Conservation (phyloP, 2,329 filamentous ascomycete species). For the Trichoderma atrobrunneum region DNA sequence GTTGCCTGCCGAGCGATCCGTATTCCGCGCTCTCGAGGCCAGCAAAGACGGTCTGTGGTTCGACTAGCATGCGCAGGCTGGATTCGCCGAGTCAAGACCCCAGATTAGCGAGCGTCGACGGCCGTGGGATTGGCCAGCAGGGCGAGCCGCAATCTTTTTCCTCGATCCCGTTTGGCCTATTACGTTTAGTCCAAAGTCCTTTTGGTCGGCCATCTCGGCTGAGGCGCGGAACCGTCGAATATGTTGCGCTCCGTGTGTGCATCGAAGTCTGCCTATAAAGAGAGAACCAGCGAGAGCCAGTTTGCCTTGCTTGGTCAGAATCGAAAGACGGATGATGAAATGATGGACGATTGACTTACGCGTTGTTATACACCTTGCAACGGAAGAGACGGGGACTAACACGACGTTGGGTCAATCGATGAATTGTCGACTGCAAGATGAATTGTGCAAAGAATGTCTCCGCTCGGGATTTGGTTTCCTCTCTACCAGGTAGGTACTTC, state of each 20-base stretch:
- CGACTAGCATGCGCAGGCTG: not conserved
- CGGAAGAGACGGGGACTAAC: not conserved
- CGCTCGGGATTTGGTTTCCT: not conserved
- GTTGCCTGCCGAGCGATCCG: conserved; percentile 15
- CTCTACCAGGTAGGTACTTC: no score
- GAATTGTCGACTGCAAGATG: not conserved
- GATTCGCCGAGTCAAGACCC: not conserved
- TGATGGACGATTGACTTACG: not conserved
- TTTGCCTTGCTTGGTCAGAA: not conserved
- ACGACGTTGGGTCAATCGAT: not conserved
- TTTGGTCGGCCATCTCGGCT: not conserved
- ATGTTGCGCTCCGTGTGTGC: no score
- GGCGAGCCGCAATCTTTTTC: not conserved
- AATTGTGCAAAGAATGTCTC: not conserved
- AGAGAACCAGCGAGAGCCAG: not conserved
- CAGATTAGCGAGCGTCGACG: conserved; percentile 3
- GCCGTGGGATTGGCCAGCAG: not conserved
- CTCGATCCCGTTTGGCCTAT: not conserved
- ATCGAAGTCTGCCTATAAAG: not conserved
- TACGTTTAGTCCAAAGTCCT: not conserved
- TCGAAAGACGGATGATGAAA: not conserved
- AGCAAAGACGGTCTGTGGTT: not conserved
- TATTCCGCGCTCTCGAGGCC: conserved; percentile 1
- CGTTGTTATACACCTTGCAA: not conserved
- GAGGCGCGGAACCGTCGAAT: not conserved